These are phyloP conservation scores for Stachybotrys chartarum DNA, from an alignment of 2,329 filamentous ascomycete species.

Conservation along the genomic window DNA sequence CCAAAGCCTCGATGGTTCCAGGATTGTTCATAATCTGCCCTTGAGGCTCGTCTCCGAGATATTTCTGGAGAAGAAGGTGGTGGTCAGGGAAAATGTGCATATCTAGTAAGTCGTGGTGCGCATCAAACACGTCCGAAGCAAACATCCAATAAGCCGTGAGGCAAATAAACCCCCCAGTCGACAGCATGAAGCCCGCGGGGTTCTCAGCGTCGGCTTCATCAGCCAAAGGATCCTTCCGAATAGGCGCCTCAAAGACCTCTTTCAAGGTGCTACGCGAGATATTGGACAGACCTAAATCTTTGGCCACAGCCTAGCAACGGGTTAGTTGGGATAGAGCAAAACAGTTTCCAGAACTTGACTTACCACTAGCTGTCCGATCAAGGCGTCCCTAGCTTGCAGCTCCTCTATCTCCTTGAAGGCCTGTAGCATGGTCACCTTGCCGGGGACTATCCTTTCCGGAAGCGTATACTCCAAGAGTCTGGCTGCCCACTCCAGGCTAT, in stretches of 20 bases:
- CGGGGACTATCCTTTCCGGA: constrained; percentile 56
- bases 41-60: constrained; percentile 44
- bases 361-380: constrained; percentile 67
- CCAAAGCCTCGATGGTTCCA: constrained; percentile 51
- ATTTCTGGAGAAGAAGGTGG: constrained; percentile 42
- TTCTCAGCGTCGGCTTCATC: constrained; percentile 37
- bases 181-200: constrained; percentile 47
- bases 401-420: constrained; percentile 57
- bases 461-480: constrained; percentile 62
- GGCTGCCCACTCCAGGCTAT: constrained; percentile 53
- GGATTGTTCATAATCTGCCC: constrained; percentile 39
- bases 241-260: constrained; percentile 32
- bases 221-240: constrained; percentile 37
- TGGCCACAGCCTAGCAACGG: constrained; percentile 48
- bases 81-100: constrained; percentile 57
- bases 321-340: constrained; percentile 6
- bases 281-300: constrained; percentile 50
- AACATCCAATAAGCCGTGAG: constrained; percentile 57
- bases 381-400: constrained; percentile 54
- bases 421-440: constrained; percentile 53
- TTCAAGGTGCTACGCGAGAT: constrained; percentile 38
- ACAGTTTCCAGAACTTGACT: constrained; percentile 17
- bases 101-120: constrained; percentile 43
- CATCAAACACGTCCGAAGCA: constrained; percentile 53
- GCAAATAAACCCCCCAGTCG: constrained; percentile 51